Evolutionary conservation across 805 yeast genomes (phyloP), one percentile per base, ranked within the genome.

Genomic region (Lachancea mirantina): DNA sequence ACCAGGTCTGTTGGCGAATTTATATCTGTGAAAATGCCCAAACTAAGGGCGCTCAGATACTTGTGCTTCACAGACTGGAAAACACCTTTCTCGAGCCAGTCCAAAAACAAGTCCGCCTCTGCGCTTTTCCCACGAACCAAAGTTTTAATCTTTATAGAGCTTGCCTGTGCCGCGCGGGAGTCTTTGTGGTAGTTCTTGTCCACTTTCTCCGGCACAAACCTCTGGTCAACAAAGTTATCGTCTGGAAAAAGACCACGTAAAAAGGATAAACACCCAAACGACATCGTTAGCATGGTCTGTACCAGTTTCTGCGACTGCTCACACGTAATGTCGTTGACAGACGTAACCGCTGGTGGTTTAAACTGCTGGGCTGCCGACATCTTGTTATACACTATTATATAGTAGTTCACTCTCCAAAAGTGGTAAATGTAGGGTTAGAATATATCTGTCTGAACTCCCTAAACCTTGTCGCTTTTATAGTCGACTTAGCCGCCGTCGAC

Each of bases 221-320:
- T 48, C 35, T 65, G 68, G 42, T 74, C 78, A 17, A 58, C 58
- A 47, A 71, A 76, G 44, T 61, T 64, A 8, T 65, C 70, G 39
- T 76, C 79, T 6, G 72, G 71, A 39, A 76, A 76, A 14, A 76
- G 52, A 1, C 77, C 76, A 37, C 82, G 59, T 10, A 76, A 51
- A 43, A 65, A 76, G 2, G 77, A 67, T 17, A 76, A 55, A 43
- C 80, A 73, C 2, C 80, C 76, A 42, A 76, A 59, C 0, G 78
- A 64, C 64, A 72, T 70, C 0, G 64, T 51, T 11, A 75, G 41
- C 52, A 73, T 60, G 2, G 74, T 62, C 32, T 71, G 66, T 5
- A 74, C 57, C 34, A 71, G 49, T 42, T 64, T 65, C 33, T 65
- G 69, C 17, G 74, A 66, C 39, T 65, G 68, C 20, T 57, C 65